phyloP scores from a whole-genome alignment of 805 yeast genomes.

The Saccharomyces jurei region DNA sequence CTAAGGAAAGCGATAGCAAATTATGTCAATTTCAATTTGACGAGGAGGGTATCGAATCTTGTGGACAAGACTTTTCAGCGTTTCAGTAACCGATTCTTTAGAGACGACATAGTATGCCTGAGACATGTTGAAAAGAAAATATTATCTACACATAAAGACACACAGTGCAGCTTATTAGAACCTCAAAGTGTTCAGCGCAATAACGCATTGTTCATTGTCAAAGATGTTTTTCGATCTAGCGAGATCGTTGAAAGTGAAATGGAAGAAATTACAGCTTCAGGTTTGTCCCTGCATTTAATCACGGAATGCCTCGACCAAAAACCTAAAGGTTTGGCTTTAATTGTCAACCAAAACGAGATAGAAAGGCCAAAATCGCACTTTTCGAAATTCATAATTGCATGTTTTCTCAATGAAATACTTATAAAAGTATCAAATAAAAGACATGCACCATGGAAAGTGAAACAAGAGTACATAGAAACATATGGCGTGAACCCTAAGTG shows the following conservation, averaged over 20 bases:
- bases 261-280: not conserved
- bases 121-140: constrained; percentile 14
- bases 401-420: constrained; percentile 64
- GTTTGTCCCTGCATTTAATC: not conserved
- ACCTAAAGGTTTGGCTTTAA: constrained; percentile 41
- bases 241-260: not conserved
- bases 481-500: constrained; percentile 30
- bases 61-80: constrained; percentile 72
- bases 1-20: constrained; percentile 79
- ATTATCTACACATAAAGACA: not conserved
- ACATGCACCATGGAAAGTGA: constrained; percentile 97
- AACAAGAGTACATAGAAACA: constrained; percentile 45
- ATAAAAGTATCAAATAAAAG: constrained; percentile 69
- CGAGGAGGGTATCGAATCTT: constrained; percentile 68
- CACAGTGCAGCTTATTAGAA: not conserved
- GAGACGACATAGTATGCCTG: constrained; percentile 74
- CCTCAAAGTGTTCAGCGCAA: not conserved
- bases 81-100: constrained; percentile 73
- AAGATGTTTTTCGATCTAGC: not conserved
- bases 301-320: not conserved
- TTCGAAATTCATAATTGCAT: constrained; percentile 82
- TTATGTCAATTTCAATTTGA: constrained; percentile 66
- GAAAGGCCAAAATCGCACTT: constrained; percentile 77
- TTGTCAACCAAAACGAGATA: constrained; percentile 65
- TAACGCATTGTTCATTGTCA: not conserved